Evolutionary conservation across 805 yeast genomes (phyloP).

Genomic region (Kluyveromyces lactis): DNA sequence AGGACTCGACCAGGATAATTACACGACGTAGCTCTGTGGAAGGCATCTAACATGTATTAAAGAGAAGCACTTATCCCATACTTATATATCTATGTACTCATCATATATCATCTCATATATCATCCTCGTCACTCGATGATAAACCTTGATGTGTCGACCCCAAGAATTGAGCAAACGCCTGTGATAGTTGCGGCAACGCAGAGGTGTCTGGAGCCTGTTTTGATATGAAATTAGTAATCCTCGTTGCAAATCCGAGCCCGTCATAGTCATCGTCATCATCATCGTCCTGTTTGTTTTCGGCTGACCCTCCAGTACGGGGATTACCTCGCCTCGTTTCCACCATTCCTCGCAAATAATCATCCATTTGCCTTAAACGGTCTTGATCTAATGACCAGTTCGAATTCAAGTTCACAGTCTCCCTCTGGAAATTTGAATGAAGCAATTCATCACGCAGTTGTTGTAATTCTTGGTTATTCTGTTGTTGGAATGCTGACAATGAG

Average conservation of each 20-base stretch:
- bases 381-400: constrained; percentile 7
- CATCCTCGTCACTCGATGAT: constrained; percentile 10
- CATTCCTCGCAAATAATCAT: constrained; percentile 1
- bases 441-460: constrained; percentile 11
- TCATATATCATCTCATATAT: not conserved
- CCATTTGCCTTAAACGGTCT: constrained; percentile 1
- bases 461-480: constrained; percentile 1
- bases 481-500: not conserved
- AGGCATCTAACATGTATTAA: no score
- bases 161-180: constrained; percentile 8
- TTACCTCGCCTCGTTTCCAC: constrained; percentile 1
- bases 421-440: constrained; percentile 17
- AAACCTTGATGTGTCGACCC: constrained; percentile 10
- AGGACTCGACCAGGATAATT: no score
- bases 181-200: constrained; percentile 6
- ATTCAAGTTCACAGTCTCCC: constrained; percentile 12
- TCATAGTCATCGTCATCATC: constrained; percentile 2
- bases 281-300: constrained; percentile 8
- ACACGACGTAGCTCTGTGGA: no score
- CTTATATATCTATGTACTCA: no score
- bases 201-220: constrained; percentile 9
- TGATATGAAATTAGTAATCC: constrained; percentile 11
- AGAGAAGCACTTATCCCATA: no score
- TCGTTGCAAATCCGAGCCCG: constrained; percentile 11
- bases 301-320: no score